Base-by-base conservation (phyloP, 2,329 filamentous ascomycete genomes). In the Clonostachys rosea region DNA sequence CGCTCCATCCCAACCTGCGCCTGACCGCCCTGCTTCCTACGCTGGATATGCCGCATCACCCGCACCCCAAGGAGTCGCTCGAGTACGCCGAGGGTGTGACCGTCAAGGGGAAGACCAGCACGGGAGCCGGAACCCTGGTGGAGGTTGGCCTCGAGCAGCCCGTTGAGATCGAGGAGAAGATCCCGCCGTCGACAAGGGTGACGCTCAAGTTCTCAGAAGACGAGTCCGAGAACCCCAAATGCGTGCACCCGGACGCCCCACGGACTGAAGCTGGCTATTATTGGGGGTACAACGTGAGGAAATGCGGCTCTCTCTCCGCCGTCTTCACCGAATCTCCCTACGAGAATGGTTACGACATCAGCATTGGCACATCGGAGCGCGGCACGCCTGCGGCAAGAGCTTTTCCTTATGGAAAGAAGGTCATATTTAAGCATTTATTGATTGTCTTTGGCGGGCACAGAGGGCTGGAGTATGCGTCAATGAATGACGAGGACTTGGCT, bases 31-130 rank as follows among this genome's bases (percentile, higher is more conserved):
- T 84, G 37, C 70, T 95, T 30, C 87, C 87, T 1, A 88, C 81
- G 58, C 70, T 95, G 48, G 90, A 95, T 62, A 89, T 94, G 77
- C 90, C 90, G 14, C 88, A 92, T 62, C 90, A 95, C 65, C 75
- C 91, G 9, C 78, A 87, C 52, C 76, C 79, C 13, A 80, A 86
- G 46, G 89, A 95, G 59, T 91, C 86, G 83, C 83, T 89, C 52
- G 78, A 79, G 14, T 95, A 89, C 61, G 81, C 89, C 18, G 90
- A 95, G 60, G 90, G 89, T 6, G 81, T 92, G 24, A 83, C 86
- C 1, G 58, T 84, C 3, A 63, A 71, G 5, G 71, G 68, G 5
- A 66, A 65, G 58, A 64, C 52, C 62, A 73, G 46, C 57, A 67
- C 53, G 50, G 68, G 68, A 54, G 59, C 56, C 33, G 63, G 76